Conservation (phyloP, 257 asterid genomes). For the Nicotiana noctiflora region DNA sequence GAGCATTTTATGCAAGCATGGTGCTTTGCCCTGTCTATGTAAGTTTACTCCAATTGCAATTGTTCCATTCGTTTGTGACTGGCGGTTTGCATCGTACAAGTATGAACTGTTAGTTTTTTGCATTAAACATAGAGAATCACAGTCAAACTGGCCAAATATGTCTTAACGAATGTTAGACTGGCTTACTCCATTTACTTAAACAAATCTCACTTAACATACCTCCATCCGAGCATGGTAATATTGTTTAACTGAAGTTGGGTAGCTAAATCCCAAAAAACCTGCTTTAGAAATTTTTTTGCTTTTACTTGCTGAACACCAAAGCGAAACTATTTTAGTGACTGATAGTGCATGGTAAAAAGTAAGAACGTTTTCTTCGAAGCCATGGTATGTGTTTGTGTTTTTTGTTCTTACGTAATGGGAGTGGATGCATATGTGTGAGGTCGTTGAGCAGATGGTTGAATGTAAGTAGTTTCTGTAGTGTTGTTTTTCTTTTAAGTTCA, state of each 20-base stretch:
- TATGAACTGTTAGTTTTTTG: background rate
- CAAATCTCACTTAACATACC: background rate
- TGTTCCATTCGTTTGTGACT: background rate
- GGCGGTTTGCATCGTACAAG: background rate
- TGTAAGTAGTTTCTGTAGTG: background rate
- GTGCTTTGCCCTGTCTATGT: conserved; percentile 89
- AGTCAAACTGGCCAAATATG: background rate
- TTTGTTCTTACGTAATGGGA: background rate
- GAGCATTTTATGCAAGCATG: conserved; percentile 95
- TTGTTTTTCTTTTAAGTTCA: conserved; percentile 2
- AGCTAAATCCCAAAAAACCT: background rate
- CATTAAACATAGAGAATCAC: background rate
- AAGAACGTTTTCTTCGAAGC: background rate
- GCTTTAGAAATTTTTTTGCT: background rate
- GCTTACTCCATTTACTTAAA: background rate
- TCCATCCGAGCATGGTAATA: background rate
- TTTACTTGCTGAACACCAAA: background rate
- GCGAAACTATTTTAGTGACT: too few species aligned
- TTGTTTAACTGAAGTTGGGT: background rate
- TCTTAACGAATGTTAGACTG: background rate
- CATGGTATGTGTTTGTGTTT: background rate
- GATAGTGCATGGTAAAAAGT: background rate
- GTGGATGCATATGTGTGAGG: background rate
- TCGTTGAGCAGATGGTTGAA: background rate
- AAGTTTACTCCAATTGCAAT: conserved; percentile 24